Evolutionary conservation across 805 yeast genomes (phyloP), one percentile per base, ranked within the genome.

Genomic region (Allodekkera sacchari): DNA sequence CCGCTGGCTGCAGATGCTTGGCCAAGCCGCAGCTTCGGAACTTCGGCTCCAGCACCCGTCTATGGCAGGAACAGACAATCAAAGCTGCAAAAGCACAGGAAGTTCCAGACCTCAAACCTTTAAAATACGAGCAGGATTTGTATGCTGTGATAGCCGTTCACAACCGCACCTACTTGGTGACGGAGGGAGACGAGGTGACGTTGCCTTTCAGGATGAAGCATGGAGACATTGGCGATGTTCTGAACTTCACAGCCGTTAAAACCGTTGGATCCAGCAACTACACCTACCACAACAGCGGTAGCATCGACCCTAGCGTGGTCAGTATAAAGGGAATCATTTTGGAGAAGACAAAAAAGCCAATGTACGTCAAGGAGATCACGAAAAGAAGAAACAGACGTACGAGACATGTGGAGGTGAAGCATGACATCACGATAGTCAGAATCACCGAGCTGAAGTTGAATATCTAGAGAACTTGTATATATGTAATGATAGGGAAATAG

Each of bases 131-230:
- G 30, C 71, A 73, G 38, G 73, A 72, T 39, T 58, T 89, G 20
- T 92, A 85, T 52, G 97, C 97, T 28, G 66, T 83, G 7, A 69
- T 89, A 43, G 76, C 74, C 44, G 71, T 92, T 23, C 92, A 85
- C 61, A 74, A 79, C 56, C 76, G 85, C 57, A 84, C 92, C 26
- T 87, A 83, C 50, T 63, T 92, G 39, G 92, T 92, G 12, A 87
- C 97, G 17, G 74, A 78, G 43, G 99, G 99, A 15, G 99, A 92
- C 55, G 71, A 67, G 42, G 71, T 92, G 32, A 69, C 76, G 16
- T 57, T 92, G 24, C 96, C 96, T 3, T 88, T 73, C 57, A 71
- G 75, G 41, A 52, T 92, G 64, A 79, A 76, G 46, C 71, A 74
- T 33, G 92, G 80, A 8, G 67, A 76, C 32, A 77, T 89, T 4